These are phyloP conservation scores for Chloranthus sessilifolius DNA, from an alignment of 164 flowering plant genomes.

Conservation along the genomic window DNA sequence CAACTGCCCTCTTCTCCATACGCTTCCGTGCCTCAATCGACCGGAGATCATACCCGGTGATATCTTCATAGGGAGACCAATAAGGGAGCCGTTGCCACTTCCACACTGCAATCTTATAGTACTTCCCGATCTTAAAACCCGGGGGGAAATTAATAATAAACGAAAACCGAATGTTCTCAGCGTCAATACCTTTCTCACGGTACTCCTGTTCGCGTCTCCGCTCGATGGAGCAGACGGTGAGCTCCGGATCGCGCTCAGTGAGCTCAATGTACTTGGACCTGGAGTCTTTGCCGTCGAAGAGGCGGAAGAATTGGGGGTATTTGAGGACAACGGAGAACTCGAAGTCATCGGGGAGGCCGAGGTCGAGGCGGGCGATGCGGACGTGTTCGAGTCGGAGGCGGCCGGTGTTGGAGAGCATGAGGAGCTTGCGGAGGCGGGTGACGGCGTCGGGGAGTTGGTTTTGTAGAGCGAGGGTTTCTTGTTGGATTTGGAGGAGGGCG, in stretches of 20 bases:
- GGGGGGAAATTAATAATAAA: conserved; percentile 87
- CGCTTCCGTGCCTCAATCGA: conserved; percentile 87
- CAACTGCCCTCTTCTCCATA: conserved; percentile 93
- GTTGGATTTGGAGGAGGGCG: conserved; percentile 58
- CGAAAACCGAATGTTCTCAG: conserved; percentile 73
- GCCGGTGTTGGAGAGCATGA: conserved; percentile 71
- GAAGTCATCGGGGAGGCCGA: conserved; percentile 93
- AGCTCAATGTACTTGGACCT: conserved; percentile 79
- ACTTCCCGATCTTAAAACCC: conserved; percentile 85
- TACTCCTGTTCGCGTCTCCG: conserved; percentile 75
- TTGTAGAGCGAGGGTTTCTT: conserved; percentile 50
- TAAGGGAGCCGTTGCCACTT: conserved; percentile 95
- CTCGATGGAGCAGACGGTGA: conserved; percentile 72
- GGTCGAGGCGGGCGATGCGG: conserved; percentile 62
- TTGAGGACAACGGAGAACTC: conserved; percentile 67
- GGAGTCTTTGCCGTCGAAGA: conserved; percentile 63
- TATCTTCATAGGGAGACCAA: conserved; percentile 97
- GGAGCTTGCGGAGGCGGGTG: conserved; percentile 57
- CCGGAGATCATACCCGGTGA: conserved; percentile 78
- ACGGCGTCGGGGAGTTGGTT: conserved; percentile 68
- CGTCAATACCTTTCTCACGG: conserved; percentile 71
- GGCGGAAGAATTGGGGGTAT: conserved; percentile 57
- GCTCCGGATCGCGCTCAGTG: conserved; percentile 51
- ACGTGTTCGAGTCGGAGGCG: conserved; percentile 74
- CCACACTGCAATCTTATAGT: conserved; percentile 87